Percentiles rank a stretch among this genome's conserved stretches.
Evolutionary conservation across 345 rosid species (phyloP).

Genomic region (Nasturtium officinale): DNA sequence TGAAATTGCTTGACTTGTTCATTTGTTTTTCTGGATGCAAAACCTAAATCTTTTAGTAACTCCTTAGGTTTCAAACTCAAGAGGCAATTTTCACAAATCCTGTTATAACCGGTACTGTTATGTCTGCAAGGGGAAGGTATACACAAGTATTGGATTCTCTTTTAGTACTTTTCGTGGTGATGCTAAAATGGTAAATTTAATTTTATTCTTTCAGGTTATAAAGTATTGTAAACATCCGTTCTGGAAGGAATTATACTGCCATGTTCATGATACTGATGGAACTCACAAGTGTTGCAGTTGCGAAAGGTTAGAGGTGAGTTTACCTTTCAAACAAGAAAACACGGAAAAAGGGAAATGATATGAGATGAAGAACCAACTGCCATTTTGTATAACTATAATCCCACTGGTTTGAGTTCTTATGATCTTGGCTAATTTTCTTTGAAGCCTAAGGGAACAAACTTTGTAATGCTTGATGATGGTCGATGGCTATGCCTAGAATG

Average conservation of each 20-base stretch:
- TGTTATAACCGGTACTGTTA: constrained; percentile 33
- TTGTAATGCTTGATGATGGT: constrained; percentile 63
- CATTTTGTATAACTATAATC: background rate
- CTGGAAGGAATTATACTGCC: constrained; percentile 74
- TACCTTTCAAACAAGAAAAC: constrained; percentile 12
- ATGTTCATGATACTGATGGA: constrained; percentile 65
- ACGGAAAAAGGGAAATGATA: background rate
- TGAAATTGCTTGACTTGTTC: background rate
- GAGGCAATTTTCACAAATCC: constrained; percentile 40
- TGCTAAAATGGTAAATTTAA: constrained; percentile 28
- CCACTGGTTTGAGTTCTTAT: background rate
- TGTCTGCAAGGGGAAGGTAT: constrained; percentile 32
- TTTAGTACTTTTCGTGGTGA: background rate
- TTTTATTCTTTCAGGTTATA: constrained; percentile 54
- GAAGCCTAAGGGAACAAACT: constrained; percentile 56
- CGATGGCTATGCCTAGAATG: constrained; percentile 77
- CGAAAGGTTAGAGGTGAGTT: constrained; percentile 36
- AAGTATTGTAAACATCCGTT: constrained; percentile 49
- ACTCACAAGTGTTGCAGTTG: constrained; percentile 65
- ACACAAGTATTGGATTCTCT: background rate
- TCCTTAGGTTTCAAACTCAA: constrained; percentile 39
- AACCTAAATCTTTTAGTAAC: background rate
- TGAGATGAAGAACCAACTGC: background rate
- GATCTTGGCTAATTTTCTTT: constrained; percentile 11
- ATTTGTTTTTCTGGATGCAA: background rate